Evolutionary conservation across 768 basidiomycete genomes (phyloP).

Genomic region (Chalciporus piperatus): DNA sequence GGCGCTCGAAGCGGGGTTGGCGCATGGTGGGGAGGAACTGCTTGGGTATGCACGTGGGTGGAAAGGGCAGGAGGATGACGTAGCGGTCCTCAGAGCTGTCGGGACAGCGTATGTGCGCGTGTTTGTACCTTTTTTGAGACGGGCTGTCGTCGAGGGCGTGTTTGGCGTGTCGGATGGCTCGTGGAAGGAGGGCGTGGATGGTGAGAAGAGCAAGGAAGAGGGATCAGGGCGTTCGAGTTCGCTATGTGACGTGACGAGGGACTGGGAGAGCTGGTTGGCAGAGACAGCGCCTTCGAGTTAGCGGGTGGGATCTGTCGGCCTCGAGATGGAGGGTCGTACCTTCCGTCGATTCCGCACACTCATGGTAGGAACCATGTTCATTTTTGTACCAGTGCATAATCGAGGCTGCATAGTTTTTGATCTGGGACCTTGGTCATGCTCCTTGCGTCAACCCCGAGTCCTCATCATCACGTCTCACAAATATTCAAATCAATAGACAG

Average conservation of each 20-base stretch:
- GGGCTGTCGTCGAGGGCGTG: conserved; percentile 73
- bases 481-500: not conserved
- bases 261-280: conserved; percentile 32
- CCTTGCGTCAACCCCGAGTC: too few species aligned
- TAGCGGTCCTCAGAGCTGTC: conserved; percentile 43
- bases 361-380: too few species aligned
- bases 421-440: too few species aligned
- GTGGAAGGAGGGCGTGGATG: not conserved
- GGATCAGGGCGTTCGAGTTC: not conserved
- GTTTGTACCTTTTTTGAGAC: conserved; percentile 67
- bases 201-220: not conserved
- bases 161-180: conserved; percentile 44
- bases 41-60: conserved; percentile 42
- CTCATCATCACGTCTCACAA: not conserved
- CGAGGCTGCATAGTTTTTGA: too few species aligned
- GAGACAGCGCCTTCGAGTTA: conserved; percentile 5
- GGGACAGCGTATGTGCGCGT: conserved; percentile 58
- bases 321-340: too few species aligned
- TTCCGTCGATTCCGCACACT: too few species aligned
- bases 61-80: conserved; percentile 34
- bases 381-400: too few species aligned
- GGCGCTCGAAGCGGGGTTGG: conserved; percentile 53
- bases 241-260: conserved; percentile 11
- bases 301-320: too few species aligned
- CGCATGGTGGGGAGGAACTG: conserved; percentile 43